Conservation (phyloP, 2,329 filamentous ascomycete species). For the Colletotrichum zoysiae region DNA sequence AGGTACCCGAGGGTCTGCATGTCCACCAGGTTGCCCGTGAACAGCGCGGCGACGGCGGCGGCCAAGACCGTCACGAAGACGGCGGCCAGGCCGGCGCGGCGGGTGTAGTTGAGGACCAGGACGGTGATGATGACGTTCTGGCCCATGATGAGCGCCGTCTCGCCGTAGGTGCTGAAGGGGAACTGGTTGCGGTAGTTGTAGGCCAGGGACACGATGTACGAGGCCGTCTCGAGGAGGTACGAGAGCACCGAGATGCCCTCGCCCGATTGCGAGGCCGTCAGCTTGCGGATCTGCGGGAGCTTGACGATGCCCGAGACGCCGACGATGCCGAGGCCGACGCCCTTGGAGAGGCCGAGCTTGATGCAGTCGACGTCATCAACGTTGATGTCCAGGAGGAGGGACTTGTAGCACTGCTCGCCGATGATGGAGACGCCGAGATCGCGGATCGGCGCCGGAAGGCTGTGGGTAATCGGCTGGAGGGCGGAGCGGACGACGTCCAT, state of each 20-base stretch:
- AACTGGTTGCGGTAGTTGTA: conserved; percentile 94
- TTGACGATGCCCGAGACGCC: conserved; percentile 92
- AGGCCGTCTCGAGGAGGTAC: conserved; percentile 90
- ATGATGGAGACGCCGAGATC: conserved; percentile 84
- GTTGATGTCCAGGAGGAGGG: conserved; percentile 87
- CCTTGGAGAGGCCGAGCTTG: conserved; percentile 92
- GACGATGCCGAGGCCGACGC: conserved; percentile 92
- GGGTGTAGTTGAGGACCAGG: conserved; percentile 86
- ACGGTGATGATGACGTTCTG: conserved; percentile 94
- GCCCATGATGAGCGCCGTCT: conserved; percentile 89
- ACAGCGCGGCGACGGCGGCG: conserved; percentile 76
- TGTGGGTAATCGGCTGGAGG: conserved; percentile 78
- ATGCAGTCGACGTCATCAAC: conserved; percentile 81
- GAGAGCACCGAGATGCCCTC: conserved; percentile 89
- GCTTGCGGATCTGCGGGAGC: conserved; percentile 95
- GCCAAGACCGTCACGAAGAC: conserved; percentile 84
- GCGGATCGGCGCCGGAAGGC: conserved; percentile 79
- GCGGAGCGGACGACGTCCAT: conserved; percentile 74
- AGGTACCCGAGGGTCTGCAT: conserved; percentile 77
- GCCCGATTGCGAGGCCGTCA: conserved; percentile 83
- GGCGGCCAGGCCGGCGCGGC: conserved; percentile 75
- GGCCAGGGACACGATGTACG: conserved; percentile 88
- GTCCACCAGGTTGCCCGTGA: conserved; percentile 74
- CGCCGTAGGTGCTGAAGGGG: conserved; percentile 96
- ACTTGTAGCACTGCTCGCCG: conserved; percentile 86